A percentile compares a stretch with the other conserved stretches of the same genome.
These are phyloP conservation scores for Solanum pimpinellifolium DNA, from an alignment of 257 asterid species.

Conservation along the genomic window DNA sequence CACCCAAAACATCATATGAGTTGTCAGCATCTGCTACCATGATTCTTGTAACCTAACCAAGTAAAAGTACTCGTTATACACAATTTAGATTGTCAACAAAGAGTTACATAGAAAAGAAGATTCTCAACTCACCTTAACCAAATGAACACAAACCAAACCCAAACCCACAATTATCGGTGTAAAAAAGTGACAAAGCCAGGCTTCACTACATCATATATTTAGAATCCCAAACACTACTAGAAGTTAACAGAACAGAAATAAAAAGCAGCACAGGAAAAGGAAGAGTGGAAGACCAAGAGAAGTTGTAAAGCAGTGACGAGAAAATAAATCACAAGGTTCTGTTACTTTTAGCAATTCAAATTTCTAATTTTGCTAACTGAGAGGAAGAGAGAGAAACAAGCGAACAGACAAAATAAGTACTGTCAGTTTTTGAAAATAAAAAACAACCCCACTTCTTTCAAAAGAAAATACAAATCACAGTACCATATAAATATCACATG, in stretches of 20 bases:
- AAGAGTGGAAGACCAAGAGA: background rate
- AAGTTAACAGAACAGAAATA: background rate
- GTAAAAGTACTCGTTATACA: background rate
- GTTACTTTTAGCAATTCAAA: background rate
- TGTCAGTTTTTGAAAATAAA: background rate
- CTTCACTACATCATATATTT: background rate
- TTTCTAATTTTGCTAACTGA: background rate
- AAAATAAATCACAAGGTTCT: background rate
- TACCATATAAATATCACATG: background rate
- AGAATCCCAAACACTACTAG: background rate
- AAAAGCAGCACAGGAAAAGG: background rate
- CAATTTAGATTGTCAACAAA: background rate
- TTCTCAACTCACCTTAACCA: background rate
- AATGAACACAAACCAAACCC: background rate
- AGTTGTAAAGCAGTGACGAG: background rate
- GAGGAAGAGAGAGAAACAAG: background rate
- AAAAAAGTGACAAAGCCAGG: background rate
- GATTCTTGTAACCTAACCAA: slow-evolving; percentile 70
- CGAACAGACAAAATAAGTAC: background rate
- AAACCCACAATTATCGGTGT: background rate
- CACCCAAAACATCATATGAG: slow-evolving; percentile 81
- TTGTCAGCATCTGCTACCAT: slow-evolving; percentile 66
- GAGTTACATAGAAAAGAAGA: background rate
- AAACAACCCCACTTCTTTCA: background rate
- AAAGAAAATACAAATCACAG: background rate